phyloP scores from a whole-genome alignment of 1,139 yeast species.

The Magnusiomyces tetraspermus region DNA sequence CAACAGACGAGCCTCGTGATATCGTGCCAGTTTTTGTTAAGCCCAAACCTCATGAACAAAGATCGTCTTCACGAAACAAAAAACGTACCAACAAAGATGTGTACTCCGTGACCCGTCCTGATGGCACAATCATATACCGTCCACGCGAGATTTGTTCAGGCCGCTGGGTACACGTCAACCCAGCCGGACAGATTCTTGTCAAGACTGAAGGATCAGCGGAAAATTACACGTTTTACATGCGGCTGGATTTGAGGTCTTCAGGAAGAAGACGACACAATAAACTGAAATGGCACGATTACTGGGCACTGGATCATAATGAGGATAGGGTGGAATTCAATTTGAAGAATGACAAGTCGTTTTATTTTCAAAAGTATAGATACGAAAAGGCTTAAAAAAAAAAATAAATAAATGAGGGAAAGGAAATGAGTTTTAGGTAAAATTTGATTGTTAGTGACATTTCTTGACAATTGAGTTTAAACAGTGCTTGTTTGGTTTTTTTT shows the following conservation, averaged over 20 bases:
- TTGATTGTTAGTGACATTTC: too few relatives aligned
- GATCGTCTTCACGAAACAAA: constrained; percentile 32
- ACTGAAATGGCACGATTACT: constrained; percentile 56
- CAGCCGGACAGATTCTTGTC: constrained; percentile 49
- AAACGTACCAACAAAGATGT: constrained; percentile 17
- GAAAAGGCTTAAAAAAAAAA: background rate
- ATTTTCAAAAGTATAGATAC: constrained; percentile 34
- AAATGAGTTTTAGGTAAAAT: too few relatives aligned
- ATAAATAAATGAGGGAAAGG: too few relatives aligned
- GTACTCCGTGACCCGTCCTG: constrained; percentile 14
- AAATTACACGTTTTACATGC: constrained; percentile 55
- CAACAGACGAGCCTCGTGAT: constrained; percentile 24
- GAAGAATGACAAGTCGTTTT: constrained; percentile 66
- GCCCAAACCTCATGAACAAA: constrained; percentile 7
- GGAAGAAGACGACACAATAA: constrained; percentile 56
- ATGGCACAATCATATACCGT: constrained; percentile 21
- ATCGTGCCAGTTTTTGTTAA: constrained; percentile 37
- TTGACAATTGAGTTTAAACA: too few relatives aligned
- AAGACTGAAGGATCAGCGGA: constrained; percentile 51
- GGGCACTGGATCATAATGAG: constrained; percentile 40
- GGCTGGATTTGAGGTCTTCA: constrained; percentile 45
- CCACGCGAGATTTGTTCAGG: constrained; percentile 36
- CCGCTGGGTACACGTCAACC: constrained; percentile 41
- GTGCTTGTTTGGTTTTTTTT: too few relatives aligned
- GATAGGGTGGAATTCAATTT: constrained; percentile 47